phyloP scores from a whole-genome alignment of 768 basidiomycete genomes.

The Termitomyces sp. region DNA sequence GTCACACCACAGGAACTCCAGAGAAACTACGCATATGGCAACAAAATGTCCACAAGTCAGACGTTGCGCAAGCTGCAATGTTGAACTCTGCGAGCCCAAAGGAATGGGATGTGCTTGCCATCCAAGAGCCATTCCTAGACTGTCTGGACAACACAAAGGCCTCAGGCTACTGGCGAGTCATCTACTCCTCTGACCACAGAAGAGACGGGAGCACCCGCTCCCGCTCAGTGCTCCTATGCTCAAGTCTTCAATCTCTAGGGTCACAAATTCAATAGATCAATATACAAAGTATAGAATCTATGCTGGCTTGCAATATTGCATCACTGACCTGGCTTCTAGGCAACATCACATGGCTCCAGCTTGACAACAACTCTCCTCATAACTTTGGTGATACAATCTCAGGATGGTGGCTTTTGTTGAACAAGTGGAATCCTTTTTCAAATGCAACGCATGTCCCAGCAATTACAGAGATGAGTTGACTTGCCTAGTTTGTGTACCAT shows the following conservation, averaged over 20 bases:
- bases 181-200: no score
- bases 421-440: slow-evolving; percentile 90
- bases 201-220: no score
- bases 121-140: no score
- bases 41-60: no score
- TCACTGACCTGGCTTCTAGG: slow-evolving; percentile 29
- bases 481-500: slow-evolving; percentile 76
- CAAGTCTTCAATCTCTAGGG: slow-evolving; percentile 49
- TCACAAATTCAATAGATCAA: slow-evolving; percentile 89
- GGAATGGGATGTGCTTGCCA: no score
- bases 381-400: slow-evolving; percentile 94
- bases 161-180: no score
- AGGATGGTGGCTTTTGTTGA: slow-evolving; percentile 93
- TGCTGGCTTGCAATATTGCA: background rate
- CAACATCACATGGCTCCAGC: slow-evolving; percentile 34
- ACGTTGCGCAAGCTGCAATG: no score
- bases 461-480: slow-evolving; percentile 87
- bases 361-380: slow-evolving; percentile 93
- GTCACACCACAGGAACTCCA: no score
- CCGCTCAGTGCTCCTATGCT: no score
- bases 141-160: no score
- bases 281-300: slow-evolving; percentile 69
- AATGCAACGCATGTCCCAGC: slow-evolving; percentile 71
- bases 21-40: no score
- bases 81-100: no score